Evolutionary conservation across 257 asterid species (phyloP), one percentile per base, ranked within the genome.

Genomic region (Nicotiana otophora): DNA sequence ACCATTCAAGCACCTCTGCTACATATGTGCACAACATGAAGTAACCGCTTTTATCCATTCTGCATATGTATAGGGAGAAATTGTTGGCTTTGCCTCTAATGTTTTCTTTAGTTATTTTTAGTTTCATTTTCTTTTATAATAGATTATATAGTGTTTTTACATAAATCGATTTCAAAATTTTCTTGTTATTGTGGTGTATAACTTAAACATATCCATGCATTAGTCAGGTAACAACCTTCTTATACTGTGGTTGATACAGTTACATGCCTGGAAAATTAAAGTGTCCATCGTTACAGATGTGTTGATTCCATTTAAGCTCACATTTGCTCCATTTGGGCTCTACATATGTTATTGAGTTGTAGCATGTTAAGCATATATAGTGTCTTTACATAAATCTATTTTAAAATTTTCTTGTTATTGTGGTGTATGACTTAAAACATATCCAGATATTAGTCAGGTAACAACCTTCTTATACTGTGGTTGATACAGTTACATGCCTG

Each of bases 311-410:
- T 78, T 54, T 8, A 51, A 17, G 95, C 88, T 87, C 86, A 83
- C 86, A 84, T 88, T 90, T 89, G 92, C 92, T 92, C 98, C 97
- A 91, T 91, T 82, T 86, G 95, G 92, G 90, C 76, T 15, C 88
- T 39, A 92, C 78, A 91, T 83, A 3, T 48, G 20, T 26, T 19
- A 7, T 70, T 10, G 17, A 70, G 17, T 30, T 31, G 39, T 8
- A 68, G 30, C 31, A 68, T 28, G 33, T 64, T 23, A 36, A 48
- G 70, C 31, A 17, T 57, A 54, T 5, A 48, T 12, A 28, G 17
- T 1, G 39, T 48, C 60, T 53, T 74, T 46, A 0, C 5, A 48
- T 3, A 23, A 7, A 23, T 4, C n/a, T 1, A 1, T 23, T 74
- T 23, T 61, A 72, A 20, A 46, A 3, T 12, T 23, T 0, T 14